A percentile compares a stretch with the other conserved stretches of the same genome.
Evolutionary conservation across 768 basidiomycete genomes (phyloP).

Genomic region (Phlebiopsis gigantea): DNA sequence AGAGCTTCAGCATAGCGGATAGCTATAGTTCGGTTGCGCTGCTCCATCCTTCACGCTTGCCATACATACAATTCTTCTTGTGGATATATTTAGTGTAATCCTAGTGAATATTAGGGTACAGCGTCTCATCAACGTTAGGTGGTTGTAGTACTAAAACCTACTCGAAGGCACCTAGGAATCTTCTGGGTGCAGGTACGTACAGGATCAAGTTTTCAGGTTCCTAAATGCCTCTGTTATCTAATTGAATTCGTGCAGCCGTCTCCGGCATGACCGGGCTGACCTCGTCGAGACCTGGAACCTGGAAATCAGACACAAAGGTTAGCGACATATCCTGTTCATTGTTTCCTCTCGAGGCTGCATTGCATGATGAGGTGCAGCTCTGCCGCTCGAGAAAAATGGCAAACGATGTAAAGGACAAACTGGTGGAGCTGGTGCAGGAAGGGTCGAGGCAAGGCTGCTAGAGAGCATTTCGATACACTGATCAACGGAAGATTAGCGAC

Average conservation of each 20-base stretch:
- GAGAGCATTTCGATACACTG: conserved; percentile 24
- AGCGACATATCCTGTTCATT: neutral
- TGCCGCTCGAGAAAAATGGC: conserved; percentile 7
- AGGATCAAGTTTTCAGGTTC: conserved; percentile 4
- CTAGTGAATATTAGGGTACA: no score
- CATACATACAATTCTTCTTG: no score
- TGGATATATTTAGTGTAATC: no score
- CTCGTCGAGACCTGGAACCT: conserved; percentile 24
- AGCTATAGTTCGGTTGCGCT: no score
- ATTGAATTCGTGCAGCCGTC: conserved; percentile 28
- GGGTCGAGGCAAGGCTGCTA: conserved; percentile 14
- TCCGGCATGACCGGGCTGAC: conserved; percentile 33
- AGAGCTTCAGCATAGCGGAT: no score
- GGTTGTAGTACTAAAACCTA: no score
- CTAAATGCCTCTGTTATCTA: neutral
- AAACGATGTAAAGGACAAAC: conserved; percentile 24
- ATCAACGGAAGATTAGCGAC: conserved; percentile 35
- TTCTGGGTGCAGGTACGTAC: conserved; percentile 10
- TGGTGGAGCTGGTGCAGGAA: conserved; percentile 26
- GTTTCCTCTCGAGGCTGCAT: conserved; percentile 2
- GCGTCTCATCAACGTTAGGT: no score
- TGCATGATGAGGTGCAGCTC: conserved; percentile 23
- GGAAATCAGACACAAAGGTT: conserved; percentile 33
- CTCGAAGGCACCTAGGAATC: no score
- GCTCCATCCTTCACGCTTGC: no score